Base-by-base conservation (phyloP, 1,284 basidiomycete genomes). In the Microbotryomycetes sp. region DNA sequence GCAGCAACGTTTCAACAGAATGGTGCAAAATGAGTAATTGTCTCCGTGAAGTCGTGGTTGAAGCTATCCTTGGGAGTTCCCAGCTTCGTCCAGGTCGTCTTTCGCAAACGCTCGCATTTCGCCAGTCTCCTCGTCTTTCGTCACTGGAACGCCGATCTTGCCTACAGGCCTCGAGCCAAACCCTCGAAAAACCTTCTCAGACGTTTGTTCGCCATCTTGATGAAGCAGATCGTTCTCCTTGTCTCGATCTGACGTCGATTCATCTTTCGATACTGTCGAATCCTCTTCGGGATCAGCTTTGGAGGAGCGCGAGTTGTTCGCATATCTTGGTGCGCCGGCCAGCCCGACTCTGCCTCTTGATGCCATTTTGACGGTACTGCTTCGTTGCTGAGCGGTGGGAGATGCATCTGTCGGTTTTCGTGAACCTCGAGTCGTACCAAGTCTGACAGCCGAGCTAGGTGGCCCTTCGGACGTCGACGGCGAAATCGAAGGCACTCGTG, bases 91-190 rank as follows among this genome's bases (percentile, higher is more conserved):
- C 36, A 42, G 9, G 9, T n/a, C n/a, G n/a, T 42, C 36, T 19
- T 42, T 42, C 36, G 12, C 36, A 12, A 42, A 42, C 19, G 36
- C 36, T 42, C 19, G 9, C 12, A 42, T 42, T 19, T 42, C 36
- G 19, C 36, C 36, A 9, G 36, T 42, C 46, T 62, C 60, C 16
- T 19, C 49, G 22, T 48, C 31, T 15, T 22, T 53, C 23, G 46
- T 31, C 30, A 64, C 54, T 28, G 63, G 63, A 16, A 64, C 54
- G 15, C 51, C 51, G 4, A 64, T 64, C 42, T 46, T 50, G 26
- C 63, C 63, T 19, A 52, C 48, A n/a, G 56, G 51, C 15, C 63
- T 23, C 1, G 19, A 28, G 19, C 59, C 49, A 9, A 64, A 58
- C 23, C 51, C 55, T 25, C 55, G 26, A 16, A 60, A 60, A 25